Conservation (phyloP, 2,329 filamentous ascomycete species). For the Microsporum audouinii region DNA sequence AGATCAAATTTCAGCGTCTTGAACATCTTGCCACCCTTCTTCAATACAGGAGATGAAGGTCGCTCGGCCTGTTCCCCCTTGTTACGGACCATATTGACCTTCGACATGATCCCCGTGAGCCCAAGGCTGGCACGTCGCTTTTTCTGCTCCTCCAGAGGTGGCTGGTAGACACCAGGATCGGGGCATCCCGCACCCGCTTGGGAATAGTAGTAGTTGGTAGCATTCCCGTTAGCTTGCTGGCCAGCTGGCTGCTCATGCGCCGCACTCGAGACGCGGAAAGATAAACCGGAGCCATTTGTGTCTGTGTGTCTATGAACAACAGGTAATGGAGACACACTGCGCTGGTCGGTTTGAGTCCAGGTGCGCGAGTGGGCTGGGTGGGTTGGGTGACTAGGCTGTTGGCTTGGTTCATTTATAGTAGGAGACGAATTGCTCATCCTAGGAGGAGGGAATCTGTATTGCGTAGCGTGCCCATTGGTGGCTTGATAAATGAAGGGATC, state of each 20-base stretch:
- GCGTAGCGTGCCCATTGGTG: background rate
- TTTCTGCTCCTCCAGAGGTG: background rate
- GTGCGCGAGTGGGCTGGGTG: background rate
- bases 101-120: background rate
- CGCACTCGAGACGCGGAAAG: background rate
- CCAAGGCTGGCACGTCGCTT: background rate
- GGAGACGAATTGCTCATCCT: background rate
- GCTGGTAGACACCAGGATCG: background rate
- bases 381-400: background rate
- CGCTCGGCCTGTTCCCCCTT: background rate
- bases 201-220: background rate
- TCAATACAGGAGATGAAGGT: background rate
- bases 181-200: background rate
- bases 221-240: background rate
- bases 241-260: background rate
- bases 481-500: background rate
- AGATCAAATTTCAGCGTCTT: background rate
- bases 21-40: background rate
- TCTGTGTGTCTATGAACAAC: background rate
- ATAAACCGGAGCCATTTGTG: background rate
- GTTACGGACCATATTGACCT: background rate
- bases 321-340: background rate
- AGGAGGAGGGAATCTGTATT: background rate
- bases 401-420: background rate
- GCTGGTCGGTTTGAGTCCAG: background rate